Conservation (phyloP, 2,329 filamentous ascomycete species). For the Leptographium lundbergii region DNA sequence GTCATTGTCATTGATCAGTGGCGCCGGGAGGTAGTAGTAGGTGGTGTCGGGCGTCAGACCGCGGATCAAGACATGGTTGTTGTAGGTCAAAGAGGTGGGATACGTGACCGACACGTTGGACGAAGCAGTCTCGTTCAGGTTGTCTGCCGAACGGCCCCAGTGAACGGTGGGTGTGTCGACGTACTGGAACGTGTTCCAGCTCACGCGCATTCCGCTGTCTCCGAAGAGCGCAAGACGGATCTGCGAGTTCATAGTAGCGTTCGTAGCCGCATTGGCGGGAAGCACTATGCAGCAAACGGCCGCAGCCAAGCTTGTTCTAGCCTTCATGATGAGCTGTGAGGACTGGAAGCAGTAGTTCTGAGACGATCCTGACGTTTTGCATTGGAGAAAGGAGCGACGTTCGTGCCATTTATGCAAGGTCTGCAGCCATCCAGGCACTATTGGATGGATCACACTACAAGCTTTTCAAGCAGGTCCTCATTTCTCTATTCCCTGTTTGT, state of each 20-base stretch:
- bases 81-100: conserved; percentile 20
- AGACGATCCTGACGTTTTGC: not conserved
- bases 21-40: conserved; percentile 20
- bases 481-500: not conserved
- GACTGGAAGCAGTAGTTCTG: not conserved
- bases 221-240: conserved; percentile 8
- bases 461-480: not conserved
- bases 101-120: conserved; percentile 19
- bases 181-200: conserved; percentile 22
- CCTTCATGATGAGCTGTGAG: not conserved
- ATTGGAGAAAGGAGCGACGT: not conserved
- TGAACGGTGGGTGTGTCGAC: conserved; percentile 16
- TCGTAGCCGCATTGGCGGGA: not conserved
- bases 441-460: not conserved
- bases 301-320: not conserved
- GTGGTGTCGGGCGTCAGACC: not conserved
- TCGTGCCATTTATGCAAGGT: not conserved
- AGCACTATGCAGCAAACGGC: not conserved
- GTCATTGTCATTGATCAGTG: not conserved
- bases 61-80: conserved; percentile 9
- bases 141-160: conserved; percentile 15
- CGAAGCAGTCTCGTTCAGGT: conserved; percentile 13
- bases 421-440: not conserved
- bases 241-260: conserved; percentile 5
- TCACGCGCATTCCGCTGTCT: conserved; percentile 14